phyloP scores from a whole-genome alignment of 495 filamentous ascomycete genomes.

The Sabuloglossum arenarium region DNA sequence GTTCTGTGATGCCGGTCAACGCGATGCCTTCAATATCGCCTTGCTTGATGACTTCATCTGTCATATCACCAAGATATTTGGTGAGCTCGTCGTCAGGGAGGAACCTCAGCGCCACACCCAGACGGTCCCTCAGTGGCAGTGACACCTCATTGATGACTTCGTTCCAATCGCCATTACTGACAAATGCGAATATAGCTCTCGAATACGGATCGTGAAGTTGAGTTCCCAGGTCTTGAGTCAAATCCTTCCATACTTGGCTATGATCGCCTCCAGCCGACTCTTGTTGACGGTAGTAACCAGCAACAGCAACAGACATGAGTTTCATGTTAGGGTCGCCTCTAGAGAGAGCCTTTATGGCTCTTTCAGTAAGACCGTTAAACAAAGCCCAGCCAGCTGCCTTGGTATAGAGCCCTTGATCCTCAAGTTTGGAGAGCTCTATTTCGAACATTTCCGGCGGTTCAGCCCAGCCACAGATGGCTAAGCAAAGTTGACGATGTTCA shows the following conservation, averaged over 20 bases:
- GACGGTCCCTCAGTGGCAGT: constrained; percentile 64
- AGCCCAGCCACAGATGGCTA: constrained; percentile 57
- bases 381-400: constrained; percentile 63
- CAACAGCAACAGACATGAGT: constrained; percentile 32
- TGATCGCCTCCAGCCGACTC: constrained; percentile 32
- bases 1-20: constrained; percentile 64
- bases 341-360: constrained; percentile 28
- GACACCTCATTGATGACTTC: constrained; percentile 62
- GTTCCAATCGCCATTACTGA: constrained; percentile 73
- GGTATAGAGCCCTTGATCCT: constrained; percentile 42
- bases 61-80: constrained; percentile 42
- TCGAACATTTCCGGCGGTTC: constrained; percentile 41
- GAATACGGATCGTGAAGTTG: constrained; percentile 66
- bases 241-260: constrained; percentile 19
- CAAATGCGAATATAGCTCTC: constrained; percentile 77
- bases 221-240: constrained; percentile 36
- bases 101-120: constrained; percentile 70
- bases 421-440: constrained; percentile 35
- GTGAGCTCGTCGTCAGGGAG: constrained; percentile 60
- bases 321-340: constrained; percentile 18
- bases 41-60: constrained; percentile 37
- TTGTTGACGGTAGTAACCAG: constrained; percentile 30
- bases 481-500: constrained; percentile 56
- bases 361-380: constrained; percentile 45
- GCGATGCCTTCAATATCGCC: constrained; percentile 81